Percentiles rank a stretch among this genome's conserved stretches.
Evolutionary conservation across 2,329 filamentous ascomycete species (phyloP).

Genomic region (Paecilomyces dactylethromorphus): DNA sequence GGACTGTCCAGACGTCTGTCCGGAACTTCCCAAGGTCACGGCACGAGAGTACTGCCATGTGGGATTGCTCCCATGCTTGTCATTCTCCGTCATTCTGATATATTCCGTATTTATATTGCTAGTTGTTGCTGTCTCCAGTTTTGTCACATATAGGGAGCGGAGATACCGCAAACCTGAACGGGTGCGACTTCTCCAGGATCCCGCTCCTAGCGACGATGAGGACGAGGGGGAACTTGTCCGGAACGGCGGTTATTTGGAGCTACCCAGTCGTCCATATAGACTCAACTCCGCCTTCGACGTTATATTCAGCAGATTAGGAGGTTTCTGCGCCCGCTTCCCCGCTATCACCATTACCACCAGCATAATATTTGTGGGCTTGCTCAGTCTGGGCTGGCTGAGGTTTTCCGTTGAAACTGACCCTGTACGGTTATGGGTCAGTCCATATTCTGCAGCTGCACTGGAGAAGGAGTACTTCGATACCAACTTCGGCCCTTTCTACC

Average conservation of each 20-base stretch:
- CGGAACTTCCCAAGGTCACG: conserved; percentile 69
- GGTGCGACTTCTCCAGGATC: conserved; percentile 79
- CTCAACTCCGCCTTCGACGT: conserved; percentile 78
- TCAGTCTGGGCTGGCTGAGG: conserved; percentile 81
- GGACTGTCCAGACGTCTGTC: conserved; percentile 82
- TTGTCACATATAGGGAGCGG: conserved; percentile 69
- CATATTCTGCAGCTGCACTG: conserved; percentile 78
- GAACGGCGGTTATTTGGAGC: conserved; percentile 69
- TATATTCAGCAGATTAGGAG: conserved; percentile 73
- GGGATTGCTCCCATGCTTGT: conserved; percentile 82
- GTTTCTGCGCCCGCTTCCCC: conserved; percentile 75
- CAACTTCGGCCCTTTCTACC: conserved; percentile 93
- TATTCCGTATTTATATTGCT: conserved; percentile 72
- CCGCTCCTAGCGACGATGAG: conserved; percentile 80
- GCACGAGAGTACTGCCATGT: conserved; percentile 69
- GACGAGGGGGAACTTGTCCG: conserved; percentile 83
- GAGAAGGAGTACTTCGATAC: conserved; percentile 92
- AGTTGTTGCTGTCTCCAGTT: conserved; percentile 61
- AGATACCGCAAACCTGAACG: conserved; percentile 70
- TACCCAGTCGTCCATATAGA: conserved; percentile 70
- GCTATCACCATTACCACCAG: conserved; percentile 72
- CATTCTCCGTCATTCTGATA: conserved; percentile 81
- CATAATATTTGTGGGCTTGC: conserved; percentile 65
- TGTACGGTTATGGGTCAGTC: conserved; percentile 93
- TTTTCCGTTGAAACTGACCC: conserved; percentile 90